Percentiles rank a stretch among this genome's conserved stretches.
Evolutionary conservation across 306 rosid genomes (phyloP).

Genomic region (cucumber (Cucumis sativus)): DNA sequence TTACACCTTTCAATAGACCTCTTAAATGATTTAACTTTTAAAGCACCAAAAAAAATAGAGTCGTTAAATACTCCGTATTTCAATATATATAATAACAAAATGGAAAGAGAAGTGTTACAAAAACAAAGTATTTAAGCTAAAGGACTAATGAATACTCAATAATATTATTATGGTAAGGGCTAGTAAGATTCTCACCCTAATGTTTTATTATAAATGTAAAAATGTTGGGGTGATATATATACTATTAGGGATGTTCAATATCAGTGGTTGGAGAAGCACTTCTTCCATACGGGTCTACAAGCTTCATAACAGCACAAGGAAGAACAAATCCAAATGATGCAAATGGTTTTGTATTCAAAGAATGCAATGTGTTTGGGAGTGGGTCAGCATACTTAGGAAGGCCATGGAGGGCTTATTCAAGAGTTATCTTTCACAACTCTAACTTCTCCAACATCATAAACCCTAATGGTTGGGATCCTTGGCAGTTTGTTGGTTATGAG

Average conservation of each 20-base stretch:
- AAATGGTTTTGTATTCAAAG: conserved; percentile 62
- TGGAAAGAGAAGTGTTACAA: no score
- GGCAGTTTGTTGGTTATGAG: conserved; percentile 25
- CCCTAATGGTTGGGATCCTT: conserved; percentile 55
- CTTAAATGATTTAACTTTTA: not conserved
- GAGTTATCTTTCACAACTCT: conserved; percentile 51
- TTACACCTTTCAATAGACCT: no score
- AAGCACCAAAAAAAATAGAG: no score
- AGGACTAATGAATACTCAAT: no score
- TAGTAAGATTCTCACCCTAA: not conserved
- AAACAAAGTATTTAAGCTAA: no score
- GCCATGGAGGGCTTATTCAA: conserved; percentile 65
- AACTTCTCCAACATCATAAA: conserved; percentile 24
- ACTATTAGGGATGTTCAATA: conserved; percentile 36
- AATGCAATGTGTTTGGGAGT: conserved; percentile 32
- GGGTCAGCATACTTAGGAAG: conserved; percentile 68
- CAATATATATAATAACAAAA: no score
- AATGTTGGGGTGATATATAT: not conserved
- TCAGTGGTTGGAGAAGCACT: conserved; percentile 29
- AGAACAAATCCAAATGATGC: conserved; percentile 25
- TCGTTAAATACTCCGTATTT: no score
- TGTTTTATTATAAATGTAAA: not conserved
- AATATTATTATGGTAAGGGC: no score
- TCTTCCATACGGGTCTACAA: conserved; percentile 23
- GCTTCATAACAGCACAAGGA: conserved; percentile 73